phyloP scores from a whole-genome alignment of 1,284 basidiomycete species.

The Ganoderma lingzhi region DNA sequence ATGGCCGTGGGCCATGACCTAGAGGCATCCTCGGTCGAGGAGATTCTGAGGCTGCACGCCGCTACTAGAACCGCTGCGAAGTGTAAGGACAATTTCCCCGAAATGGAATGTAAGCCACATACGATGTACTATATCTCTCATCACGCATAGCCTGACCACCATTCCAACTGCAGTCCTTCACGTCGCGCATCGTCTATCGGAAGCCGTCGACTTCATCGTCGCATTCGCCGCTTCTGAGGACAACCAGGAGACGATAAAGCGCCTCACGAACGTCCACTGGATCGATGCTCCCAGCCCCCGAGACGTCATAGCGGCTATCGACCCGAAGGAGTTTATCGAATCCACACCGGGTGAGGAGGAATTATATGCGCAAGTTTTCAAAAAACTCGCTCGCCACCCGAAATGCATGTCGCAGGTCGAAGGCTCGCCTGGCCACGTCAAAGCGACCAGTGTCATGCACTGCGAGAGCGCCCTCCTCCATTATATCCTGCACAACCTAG shows the following conservation, averaged over 20 bases:
- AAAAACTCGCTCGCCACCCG: not conserved
- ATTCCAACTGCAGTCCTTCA: not conserved
- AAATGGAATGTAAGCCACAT: not conserved
- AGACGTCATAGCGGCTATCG: not conserved
- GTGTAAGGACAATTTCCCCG: not conserved
- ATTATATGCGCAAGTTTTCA: not conserved
- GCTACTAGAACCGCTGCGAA: not conserved
- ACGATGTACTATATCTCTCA: not conserved
- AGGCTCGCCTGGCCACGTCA: not conserved
- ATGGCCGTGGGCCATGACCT: no score
- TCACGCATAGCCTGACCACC: not conserved
- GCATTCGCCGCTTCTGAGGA: not conserved
- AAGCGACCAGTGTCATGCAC: not conserved
- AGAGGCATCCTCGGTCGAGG: not conserved
- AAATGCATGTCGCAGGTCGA: not conserved
- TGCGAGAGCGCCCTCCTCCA: not conserved
- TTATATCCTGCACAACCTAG: not conserved
- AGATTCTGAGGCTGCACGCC: not conserved
- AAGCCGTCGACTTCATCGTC: not conserved
- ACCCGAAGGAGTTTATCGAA: not conserved
- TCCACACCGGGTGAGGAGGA: not conserved
- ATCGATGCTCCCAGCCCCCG: not conserved
- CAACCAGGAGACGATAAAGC: not conserved
- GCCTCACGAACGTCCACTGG: not conserved
- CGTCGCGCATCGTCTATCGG: not conserved